Evolutionary conservation across 169 alveolate genomes (phyloP).

Genomic region (Plasmodium vivax): DNA sequence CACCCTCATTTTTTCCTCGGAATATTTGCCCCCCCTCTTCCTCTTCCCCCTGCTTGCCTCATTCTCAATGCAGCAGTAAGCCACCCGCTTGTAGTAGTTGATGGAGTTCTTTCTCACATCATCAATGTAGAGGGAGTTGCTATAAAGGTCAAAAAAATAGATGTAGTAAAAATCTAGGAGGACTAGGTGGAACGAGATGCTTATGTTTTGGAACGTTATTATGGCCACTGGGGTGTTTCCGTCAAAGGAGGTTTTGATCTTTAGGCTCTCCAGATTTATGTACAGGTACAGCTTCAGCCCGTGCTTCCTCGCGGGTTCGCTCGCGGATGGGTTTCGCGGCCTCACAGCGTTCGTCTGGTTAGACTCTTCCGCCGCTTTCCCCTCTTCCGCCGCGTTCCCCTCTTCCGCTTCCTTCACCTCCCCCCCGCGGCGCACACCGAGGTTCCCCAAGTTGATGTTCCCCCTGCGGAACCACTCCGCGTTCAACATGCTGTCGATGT

Average conservation of each 20-base stretch:
- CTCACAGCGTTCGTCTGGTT: not conserved
- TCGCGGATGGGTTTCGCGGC: not conserved
- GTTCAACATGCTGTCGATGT: conserved; percentile 36
- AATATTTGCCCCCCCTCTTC: not conserved
- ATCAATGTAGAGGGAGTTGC: conserved; percentile 72
- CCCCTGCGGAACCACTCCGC: conserved; percentile 58
- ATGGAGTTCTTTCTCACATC: conserved; percentile 61
- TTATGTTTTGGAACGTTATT: conserved; percentile 55
- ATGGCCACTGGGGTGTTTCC: conserved; percentile 58
- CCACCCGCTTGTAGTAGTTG: conserved; percentile 72
- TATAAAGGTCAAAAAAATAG: conserved; percentile 61
- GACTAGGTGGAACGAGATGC: conserved; percentile 63
- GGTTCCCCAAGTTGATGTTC: conserved; percentile 22
- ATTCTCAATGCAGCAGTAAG: conserved; percentile 72
- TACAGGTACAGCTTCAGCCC: conserved; percentile 51
- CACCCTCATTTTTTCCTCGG: not conserved
- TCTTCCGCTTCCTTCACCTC: no score
- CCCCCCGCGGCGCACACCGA: not conserved
- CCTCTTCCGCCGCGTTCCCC: no score
- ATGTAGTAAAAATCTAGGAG: conserved; percentile 63
- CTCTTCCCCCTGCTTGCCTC: not conserved
- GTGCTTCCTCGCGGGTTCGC: conserved; percentile 5
- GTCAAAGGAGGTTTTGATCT: conserved; percentile 65
- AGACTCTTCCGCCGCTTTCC: not conserved
- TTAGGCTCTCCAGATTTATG: conserved; percentile 69